Conservation (phyloP, 495 filamentous ascomycete genomes). For the Penicillium pulvis region DNA sequence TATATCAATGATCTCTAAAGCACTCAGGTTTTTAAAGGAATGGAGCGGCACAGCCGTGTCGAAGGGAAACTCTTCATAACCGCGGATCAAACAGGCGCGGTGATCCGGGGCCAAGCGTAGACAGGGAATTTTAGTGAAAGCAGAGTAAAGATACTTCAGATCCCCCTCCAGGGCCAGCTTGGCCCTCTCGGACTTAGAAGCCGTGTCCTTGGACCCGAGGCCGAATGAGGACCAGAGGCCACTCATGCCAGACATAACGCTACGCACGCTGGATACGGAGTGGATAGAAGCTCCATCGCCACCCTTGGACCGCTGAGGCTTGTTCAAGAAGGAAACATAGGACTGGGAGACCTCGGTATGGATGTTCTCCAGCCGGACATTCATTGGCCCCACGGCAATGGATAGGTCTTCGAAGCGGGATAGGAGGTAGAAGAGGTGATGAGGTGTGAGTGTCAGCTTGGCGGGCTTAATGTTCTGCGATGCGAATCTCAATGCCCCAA, state of each 20-base stretch:
- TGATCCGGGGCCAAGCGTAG: conserved; percentile 86
- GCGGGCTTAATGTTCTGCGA: conserved; percentile 83
- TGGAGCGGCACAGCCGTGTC: conserved; percentile 95
- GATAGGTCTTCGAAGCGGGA: conserved; percentile 91
- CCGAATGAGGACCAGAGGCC: conserved; percentile 88
- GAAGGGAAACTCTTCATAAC: conserved; percentile 97
- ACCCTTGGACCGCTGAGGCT: conserved; percentile 69
- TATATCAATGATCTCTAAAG: conserved; percentile 89
- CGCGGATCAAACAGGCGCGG: conserved; percentile 81
- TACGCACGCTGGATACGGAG: conserved; percentile 94
- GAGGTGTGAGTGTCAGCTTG: conserved; percentile 92
- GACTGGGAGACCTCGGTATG: conserved; percentile 82
- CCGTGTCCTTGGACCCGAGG: conserved; percentile 70
- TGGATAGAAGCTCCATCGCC: conserved; percentile 83
- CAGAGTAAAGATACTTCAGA: conserved; percentile 93
- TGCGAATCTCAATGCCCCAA: conserved; percentile 79
- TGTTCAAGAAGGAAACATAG: conserved; percentile 93
- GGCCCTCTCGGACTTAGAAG: conserved; percentile 80
- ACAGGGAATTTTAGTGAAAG: conserved; percentile 97
- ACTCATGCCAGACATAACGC: conserved; percentile 95
- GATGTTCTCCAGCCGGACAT: conserved; percentile 90
- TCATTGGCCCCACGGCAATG: conserved; percentile 92
- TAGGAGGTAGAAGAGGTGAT: conserved; percentile 95
- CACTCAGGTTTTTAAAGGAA: conserved; percentile 93
- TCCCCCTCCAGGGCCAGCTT: conserved; percentile 83